Percentiles rank a stretch among this genome's conserved stretches.
These are phyloP conservation scores for Trichophyton benhamiae DNA, from an alignment of 2,329 filamentous ascomycete species.

Conservation along the genomic window DNA sequence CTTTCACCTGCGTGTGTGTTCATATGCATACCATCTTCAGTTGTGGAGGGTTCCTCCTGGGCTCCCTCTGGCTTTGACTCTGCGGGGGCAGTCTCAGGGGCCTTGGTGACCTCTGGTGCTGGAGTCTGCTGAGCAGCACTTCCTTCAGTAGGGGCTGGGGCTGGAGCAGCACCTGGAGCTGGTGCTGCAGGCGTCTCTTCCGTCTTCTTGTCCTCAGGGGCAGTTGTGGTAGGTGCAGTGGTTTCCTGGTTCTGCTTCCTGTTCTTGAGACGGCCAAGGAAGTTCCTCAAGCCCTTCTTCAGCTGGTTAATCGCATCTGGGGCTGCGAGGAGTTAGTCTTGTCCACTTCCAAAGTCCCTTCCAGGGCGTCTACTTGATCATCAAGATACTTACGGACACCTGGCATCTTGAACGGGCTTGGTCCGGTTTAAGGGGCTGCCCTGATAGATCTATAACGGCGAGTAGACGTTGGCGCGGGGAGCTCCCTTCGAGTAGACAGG, in stretches of 20 bases:
- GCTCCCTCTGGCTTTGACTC: constrained; percentile 20
- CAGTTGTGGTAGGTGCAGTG: constrained; percentile 7
- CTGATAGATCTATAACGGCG: not conserved
- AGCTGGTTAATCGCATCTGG: constrained; percentile 23
- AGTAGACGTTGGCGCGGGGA: not conserved
- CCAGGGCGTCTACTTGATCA: not conserved
- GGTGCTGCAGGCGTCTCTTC: constrained; percentile 7
- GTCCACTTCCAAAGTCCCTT: not conserved
- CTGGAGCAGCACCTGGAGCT: constrained; percentile 10
- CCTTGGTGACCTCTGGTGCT: constrained; percentile 5
- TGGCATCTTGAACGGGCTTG: constrained; percentile 19
- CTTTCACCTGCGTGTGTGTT: not conserved
- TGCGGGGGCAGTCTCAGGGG: constrained; percentile 9
- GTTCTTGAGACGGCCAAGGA: constrained; percentile 24
- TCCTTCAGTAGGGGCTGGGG: constrained; percentile 9
- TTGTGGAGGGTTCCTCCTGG: not conserved
- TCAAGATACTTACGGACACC: constrained; percentile 23
- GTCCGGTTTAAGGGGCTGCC: not conserved
- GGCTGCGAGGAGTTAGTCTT: constrained; percentile 15
- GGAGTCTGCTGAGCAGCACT: constrained; percentile 8
- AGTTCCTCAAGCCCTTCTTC: constrained; percentile 23
- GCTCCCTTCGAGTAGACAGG: not conserved
- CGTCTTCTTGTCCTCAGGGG: constrained; percentile 12
- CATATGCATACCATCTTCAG: constrained; percentile 14
- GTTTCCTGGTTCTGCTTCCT: constrained; percentile 12